Conservation (phyloP, 441 rosid genomes). For the Euphorbia celastroides region DNA sequence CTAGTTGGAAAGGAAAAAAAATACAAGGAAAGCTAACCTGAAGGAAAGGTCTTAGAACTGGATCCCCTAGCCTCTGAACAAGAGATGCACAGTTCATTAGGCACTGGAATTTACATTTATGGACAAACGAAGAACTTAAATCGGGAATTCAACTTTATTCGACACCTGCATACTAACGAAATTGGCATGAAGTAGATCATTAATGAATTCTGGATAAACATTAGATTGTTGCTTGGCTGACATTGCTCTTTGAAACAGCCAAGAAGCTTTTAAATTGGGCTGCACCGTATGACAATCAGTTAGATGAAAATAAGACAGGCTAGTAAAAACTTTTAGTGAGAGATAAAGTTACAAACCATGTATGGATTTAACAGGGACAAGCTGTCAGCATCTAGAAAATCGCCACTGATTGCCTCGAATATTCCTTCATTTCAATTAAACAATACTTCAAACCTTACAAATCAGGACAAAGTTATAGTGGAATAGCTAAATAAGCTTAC, state of each 20-base stretch:
- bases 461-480: neutral
- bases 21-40: slow-evolving; percentile 37
- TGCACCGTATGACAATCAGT: slow-evolving; percentile 27
- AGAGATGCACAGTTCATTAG: slow-evolving; percentile 16
- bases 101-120: slow-evolving; percentile 14
- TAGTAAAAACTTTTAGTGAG: slow-evolving; percentile 1
- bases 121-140: neutral
- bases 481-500: slow-evolving; percentile 28
- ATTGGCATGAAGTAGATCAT: slow-evolving; percentile 83
- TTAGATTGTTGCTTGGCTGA: slow-evolving; percentile 64
- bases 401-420: slow-evolving; percentile 67
- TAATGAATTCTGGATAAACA: slow-evolving; percentile 66
- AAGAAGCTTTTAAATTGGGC: slow-evolving; percentile 91
- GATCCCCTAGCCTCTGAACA: slow-evolving; percentile 72
- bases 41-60: slow-evolving; percentile 86
- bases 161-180: slow-evolving; percentile 81
- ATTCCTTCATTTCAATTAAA: slow-evolving; percentile 46
- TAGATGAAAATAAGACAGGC: slow-evolving; percentile 12
- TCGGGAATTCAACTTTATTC: too few relatives aligned
- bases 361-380: slow-evolving; percentile 91
- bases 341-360: slow-evolving; percentile 51
- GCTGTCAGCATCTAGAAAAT: slow-evolving; percentile 64
- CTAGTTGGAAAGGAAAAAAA: neutral
- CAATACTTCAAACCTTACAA: too few relatives aligned
- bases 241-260: slow-evolving; percentile 97